Evolutionary conservation across 2,329 filamentous ascomycete species (phyloP).

Genomic region (Leptographium radiaticola): DNA sequence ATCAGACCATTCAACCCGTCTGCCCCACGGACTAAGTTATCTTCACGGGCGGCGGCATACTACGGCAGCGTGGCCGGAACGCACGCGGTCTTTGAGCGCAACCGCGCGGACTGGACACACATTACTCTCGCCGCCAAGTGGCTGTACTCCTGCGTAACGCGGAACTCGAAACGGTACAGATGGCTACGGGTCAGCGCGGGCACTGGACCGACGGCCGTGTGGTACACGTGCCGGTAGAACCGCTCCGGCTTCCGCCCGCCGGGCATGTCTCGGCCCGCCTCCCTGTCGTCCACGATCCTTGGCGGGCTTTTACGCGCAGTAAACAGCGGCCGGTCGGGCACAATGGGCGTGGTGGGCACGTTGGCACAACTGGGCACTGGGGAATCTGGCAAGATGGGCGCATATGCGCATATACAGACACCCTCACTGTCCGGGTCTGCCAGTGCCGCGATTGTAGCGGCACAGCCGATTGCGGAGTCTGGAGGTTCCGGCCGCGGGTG

Average conservation of each 20-base stretch:
- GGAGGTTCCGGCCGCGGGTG: slow-evolving; percentile 6
- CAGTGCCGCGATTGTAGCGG: no score
- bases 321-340: slow-evolving; percentile 9
- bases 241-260: slow-evolving; percentile 15
- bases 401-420: no score
- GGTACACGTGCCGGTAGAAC: slow-evolving; percentile 45
- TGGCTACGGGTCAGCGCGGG: slow-evolving; percentile 19
- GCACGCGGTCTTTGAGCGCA: slow-evolving; percentile 1
- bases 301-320: slow-evolving; percentile 35
- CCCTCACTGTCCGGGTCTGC: no score
- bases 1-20: no score
- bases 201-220: slow-evolving; percentile 34
- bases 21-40: no score
- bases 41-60: slow-evolving; percentile 4
- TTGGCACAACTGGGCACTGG: no score
- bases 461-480: no score
- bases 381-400: background rate
- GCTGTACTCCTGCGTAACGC: slow-evolving; percentile 23
- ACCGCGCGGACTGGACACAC: slow-evolving; percentile 6
- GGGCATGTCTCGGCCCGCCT: background rate
- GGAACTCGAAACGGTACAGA: slow-evolving; percentile 33
- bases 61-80: slow-evolving; percentile 6
- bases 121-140: slow-evolving; percentile 22
- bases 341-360: background rate
- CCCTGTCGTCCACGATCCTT: slow-evolving; percentile 20